phyloP scores from a whole-genome alignment of 2,329 filamentous ascomycete genomes.

The Eutypa lata region DNA sequence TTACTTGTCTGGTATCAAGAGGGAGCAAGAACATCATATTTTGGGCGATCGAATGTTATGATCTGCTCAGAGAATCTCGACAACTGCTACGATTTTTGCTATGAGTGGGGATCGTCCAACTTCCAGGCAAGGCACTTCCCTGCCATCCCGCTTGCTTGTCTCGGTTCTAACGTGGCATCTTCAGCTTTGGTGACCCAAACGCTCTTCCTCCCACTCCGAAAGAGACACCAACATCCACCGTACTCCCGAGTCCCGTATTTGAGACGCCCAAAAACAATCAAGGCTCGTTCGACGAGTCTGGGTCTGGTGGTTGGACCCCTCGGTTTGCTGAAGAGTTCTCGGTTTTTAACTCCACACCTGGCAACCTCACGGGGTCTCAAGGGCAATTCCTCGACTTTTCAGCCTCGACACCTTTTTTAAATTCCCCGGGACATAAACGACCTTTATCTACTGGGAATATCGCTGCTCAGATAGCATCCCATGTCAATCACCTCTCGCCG shows the following conservation, averaged over 20 bases:
- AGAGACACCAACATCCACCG: slow-evolving; percentile 52
- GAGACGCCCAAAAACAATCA: slow-evolving; percentile 52
- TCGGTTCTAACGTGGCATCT: slow-evolving; percentile 14
- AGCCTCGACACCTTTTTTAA: slow-evolving; percentile 33
- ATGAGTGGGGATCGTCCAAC: slow-evolving; percentile 60
- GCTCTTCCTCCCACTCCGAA: slow-evolving; percentile 58
- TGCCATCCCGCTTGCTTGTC: slow-evolving; percentile 13
- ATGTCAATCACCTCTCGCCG: slow-evolving; percentile 60
- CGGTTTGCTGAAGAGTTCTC: slow-evolving; percentile 64
- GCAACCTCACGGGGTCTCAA: slow-evolving; percentile 48
- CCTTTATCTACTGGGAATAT: slow-evolving; percentile 49
- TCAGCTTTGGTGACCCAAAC: slow-evolving; percentile 62
- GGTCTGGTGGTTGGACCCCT: slow-evolving; percentile 54
- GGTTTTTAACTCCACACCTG: slow-evolving; percentile 63
- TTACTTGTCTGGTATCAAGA: slow-evolving; percentile 4
- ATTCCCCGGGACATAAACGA: slow-evolving; percentile 41
- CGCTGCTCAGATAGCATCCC: slow-evolving; percentile 52
- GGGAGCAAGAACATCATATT: slow-evolving; percentile 3
- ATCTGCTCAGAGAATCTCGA: slow-evolving; percentile 1
- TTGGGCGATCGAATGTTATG: slow-evolving; percentile 4
- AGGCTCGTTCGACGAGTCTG: slow-evolving; percentile 45
- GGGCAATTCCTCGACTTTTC: slow-evolving; percentile 45
- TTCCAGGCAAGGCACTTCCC: slow-evolving; percentile 44
- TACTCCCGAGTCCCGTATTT: slow-evolving; percentile 54
- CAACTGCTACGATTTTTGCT: slow-evolving; percentile 40